Percentiles rank a stretch among this genome's conserved stretches.
phyloP scores from a whole-genome alignment of 2,329 filamentous ascomycete species.

The Rhytidhysteron rufulum region DNA sequence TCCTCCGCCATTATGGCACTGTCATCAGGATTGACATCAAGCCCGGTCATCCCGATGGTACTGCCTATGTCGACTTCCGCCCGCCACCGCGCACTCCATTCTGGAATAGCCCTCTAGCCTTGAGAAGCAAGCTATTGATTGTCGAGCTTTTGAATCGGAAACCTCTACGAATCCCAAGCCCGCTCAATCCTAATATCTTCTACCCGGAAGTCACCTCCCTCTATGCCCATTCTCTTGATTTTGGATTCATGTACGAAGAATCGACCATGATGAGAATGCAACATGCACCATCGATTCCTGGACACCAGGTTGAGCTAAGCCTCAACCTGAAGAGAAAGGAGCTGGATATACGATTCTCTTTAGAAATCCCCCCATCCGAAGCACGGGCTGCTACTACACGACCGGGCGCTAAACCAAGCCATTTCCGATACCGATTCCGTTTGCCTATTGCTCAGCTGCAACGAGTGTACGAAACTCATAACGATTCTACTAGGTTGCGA shows the following conservation, averaged over 20 bases:
- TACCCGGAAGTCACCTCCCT: constrained; percentile 25
- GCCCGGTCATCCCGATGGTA: background rate
- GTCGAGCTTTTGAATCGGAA: constrained; percentile 4
- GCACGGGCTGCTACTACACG: constrained; percentile 4
- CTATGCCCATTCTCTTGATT: constrained; percentile 49
- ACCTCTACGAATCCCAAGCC: constrained; percentile 15
- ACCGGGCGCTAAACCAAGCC: constrained; percentile 7
- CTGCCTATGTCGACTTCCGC: constrained; percentile 1
- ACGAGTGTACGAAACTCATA: constrained; percentile 31
- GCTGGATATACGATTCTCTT: constrained; percentile 44
- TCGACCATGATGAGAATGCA: constrained; percentile 59
- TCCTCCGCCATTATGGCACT: constrained; percentile 16
- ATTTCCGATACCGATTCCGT: constrained; percentile 37
- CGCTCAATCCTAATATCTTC: constrained; percentile 14
- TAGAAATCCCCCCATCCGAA: constrained; percentile 19
- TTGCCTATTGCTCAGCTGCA: constrained; percentile 45
- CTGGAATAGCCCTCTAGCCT: constrained; percentile 5
- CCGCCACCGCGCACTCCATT: constrained; percentile 3
- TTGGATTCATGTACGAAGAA: constrained; percentile 57
- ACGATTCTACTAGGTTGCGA: constrained; percentile 2
- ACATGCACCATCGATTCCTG: constrained; percentile 27
- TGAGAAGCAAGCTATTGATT: constrained; percentile 7
- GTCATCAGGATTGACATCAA: constrained; percentile 28
- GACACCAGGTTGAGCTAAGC: constrained; percentile 28
- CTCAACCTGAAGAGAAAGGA: constrained; percentile 44